phyloP scores from a whole-genome alignment of 306 rosid species.

The Mucuna pruriens region DNA sequence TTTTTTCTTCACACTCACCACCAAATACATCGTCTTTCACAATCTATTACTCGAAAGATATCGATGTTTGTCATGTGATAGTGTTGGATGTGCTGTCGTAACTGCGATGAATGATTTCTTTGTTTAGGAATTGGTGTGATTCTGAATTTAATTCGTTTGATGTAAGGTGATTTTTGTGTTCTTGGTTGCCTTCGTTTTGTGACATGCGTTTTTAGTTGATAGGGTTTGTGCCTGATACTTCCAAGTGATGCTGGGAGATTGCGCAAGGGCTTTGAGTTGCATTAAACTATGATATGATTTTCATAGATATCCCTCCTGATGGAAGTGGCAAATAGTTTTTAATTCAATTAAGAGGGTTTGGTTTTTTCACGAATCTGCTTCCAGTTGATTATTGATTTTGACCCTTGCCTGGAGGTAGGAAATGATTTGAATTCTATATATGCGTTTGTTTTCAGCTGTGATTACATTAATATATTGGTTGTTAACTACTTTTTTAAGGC shows the following conservation, averaged over 20 bases:
- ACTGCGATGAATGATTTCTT: not conserved
- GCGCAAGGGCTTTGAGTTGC: slow-evolving; percentile 50
- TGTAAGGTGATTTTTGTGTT: not conserved
- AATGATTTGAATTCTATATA: not conserved
- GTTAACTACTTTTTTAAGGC: not conserved
- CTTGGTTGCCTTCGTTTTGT: not conserved
- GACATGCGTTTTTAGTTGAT: not conserved
- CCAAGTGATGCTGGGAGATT: slow-evolving; percentile 52
- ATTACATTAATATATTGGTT: not conserved
- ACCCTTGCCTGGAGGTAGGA: not conserved
- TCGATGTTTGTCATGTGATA: not conserved
- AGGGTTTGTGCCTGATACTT: not conserved
- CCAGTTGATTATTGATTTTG: not conserved
- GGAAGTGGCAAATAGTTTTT: slow-evolving; percentile 30
- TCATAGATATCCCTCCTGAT: slow-evolving; percentile 43
- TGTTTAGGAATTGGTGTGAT: not conserved
- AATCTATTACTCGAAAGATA: not conserved
- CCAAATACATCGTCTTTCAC: not conserved
- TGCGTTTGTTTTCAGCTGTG: not conserved
- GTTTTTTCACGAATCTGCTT: not conserved
- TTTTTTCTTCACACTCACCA: not conserved
- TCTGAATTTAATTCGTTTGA: slow-evolving; percentile 15
- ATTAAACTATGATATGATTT: slow-evolving; percentile 37
- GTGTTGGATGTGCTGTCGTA: not conserved
- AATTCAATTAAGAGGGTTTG: not conserved